Base-by-base conservation (phyloP, 2,329 filamentous ascomycete species). In the Thermochaetoides dissita region DNA sequence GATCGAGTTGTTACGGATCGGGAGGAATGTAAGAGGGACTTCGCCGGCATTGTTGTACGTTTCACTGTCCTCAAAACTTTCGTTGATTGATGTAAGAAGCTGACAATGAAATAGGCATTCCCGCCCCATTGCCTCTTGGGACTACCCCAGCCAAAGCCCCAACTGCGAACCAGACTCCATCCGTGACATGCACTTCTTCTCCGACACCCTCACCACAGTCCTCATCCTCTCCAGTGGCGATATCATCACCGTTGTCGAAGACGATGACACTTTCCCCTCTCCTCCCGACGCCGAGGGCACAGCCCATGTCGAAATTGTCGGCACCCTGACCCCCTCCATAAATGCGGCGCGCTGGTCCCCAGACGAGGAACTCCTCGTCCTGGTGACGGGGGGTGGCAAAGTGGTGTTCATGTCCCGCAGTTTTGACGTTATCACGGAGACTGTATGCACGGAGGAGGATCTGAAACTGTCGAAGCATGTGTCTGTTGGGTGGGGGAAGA, bases 401-500 rank as follows among this genome's bases (percentile, higher is more conserved):
- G 69, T 91, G 30, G 70, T 96, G 44, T 85, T 94, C 57, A 95
- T 98, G 89, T 94, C 87, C 43, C 75, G 87, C 48, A 78, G 80
- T 28, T 94, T 96, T 51, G 89, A 96, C 52, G 81, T 80, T 44
- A 77, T 94, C 35, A 76, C 82, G 31, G 83, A 88, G 60, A 71
- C 84, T 40, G 66, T 70, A 31, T 77, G 96, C 59, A 76, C 74
- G 0, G 58, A 68, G 0, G 84, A 88, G 36, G 89, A 94, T 61
- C 72, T 94, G 49, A 82, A 82, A 53, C 76, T 78, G n/a, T 96
- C 83, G 28, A 91, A 81, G 59, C 88, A 95, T 66, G 91, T 95
- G 44, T 93, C 87, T 12, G 89, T 98, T 17, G 91, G 91, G 39
- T 98, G 91, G 91, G 91, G 91, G 46, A 96, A 96, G 67, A 86